Evolutionary conservation across 257 asterid species (phyloP), one percentile per base, ranked within the genome.

Genomic region (Leptodermis oblonga): DNA sequence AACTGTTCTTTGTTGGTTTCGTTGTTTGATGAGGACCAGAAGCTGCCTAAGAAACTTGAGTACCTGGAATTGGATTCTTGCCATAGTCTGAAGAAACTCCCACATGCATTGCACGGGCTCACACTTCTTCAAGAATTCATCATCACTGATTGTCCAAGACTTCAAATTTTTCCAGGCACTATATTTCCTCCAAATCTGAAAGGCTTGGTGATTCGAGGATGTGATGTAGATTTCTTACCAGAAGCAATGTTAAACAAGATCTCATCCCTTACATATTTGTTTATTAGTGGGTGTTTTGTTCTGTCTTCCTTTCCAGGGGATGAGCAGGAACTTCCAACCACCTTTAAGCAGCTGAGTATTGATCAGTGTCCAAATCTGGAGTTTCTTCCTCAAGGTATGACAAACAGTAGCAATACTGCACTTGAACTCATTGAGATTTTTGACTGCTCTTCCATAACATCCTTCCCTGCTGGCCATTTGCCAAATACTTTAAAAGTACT

Each of bases 381-480:
- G 80, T 73, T 69, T 61, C 86, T 84, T 49, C 86, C 86, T 31
- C 75, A 73, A 73, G 86, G 85, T 52, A 75, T 82, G 77, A 84
- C 78, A 79, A 82, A 77, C 65, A 68, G 51, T 64, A 75, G 39
- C 68, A 79, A 84, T 39, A 55, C 28, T 1, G 79, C 36, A 17
- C 85, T 81, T 48, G 82, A 82, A 72, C 76, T 76, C 69, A 70
- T 82, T 1, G 82, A 85, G 75, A 74, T 85, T 42, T 82, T 85
- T 22, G 82, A 81, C 64, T 78, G 84, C 69, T 69, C 85, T 53
- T 77, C 88, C 23, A 52, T 82, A 73, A 73, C 79, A 34, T 82
- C 81, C 7, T 73, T 82, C 54, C 83, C 81, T 7, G 60, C 53
- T 28, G 85, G 88, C 41, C 84, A 79, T 62, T 73, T 78, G 54